phyloP scores from a whole-genome alignment of 306 rosid species.

The Medicago truncatula region DNA sequence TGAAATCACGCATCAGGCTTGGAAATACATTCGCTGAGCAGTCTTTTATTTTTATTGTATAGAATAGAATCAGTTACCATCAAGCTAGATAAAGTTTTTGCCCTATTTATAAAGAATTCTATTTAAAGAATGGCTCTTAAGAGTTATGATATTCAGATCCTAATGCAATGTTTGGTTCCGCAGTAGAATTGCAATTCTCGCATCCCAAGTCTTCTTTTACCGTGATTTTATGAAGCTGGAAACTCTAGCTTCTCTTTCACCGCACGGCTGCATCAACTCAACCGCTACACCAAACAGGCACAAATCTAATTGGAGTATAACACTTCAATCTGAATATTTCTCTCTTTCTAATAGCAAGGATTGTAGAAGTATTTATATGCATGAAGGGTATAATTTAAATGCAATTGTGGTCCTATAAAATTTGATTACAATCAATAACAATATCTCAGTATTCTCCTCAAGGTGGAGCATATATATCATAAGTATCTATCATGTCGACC shows the following conservation, averaged over 20 bases:
- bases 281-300: too few relatives aligned
- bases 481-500: background rate
- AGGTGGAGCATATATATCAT: background rate
- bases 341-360: background rate
- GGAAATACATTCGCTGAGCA: constrained; percentile 62
- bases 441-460: background rate
- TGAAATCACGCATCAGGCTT: constrained; percentile 60
- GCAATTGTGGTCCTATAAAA: background rate
- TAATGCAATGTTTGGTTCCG: too few relatives aligned
- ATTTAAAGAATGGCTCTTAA: background rate
- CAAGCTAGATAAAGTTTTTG: background rate
- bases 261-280: too few relatives aligned
- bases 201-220: too few relatives aligned
- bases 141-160: background rate
- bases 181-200: too few relatives aligned
- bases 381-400: background rate
- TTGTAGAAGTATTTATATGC: background rate
- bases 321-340: background rate
- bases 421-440: background rate
- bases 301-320: background rate
- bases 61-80: constrained; percentile 31
- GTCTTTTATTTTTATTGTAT: constrained; percentile 9
- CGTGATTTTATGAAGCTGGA: too few relatives aligned
- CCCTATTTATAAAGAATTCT: background rate
- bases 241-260: too few relatives aligned